Evolutionary conservation across 345 rosid genomes (phyloP), one percentile per base, ranked within the genome.

Genomic region (Pugionium cornutum): DNA sequence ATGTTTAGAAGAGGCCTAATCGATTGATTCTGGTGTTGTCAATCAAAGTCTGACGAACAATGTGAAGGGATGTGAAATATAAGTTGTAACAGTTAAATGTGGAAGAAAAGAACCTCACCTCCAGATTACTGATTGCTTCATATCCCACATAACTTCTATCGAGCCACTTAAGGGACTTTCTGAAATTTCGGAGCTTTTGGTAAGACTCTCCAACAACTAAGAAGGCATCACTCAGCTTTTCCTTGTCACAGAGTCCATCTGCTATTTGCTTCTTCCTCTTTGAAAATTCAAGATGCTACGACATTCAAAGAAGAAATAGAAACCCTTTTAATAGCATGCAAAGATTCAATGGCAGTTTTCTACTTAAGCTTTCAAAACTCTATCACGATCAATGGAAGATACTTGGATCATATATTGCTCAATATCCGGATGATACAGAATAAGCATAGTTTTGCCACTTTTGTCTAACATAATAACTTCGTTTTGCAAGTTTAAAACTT

Each of bases 201-300:
- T 94, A 90, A 35, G 99, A 90, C 70, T 94, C 92, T 54, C 99
- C 97, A 58, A 88, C 74, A 70, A 70, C 83, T 75, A 85, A 78
- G 80, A 51, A 87, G 27, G 99, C 80, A 78, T 94, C 97, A 69
- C 87, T 62, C 51, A 81, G 75, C 77, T 87, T 90, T 78, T 84
- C 96, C 80, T 85, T 90, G 83, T 94, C 97, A 36, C 83, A 78
- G 33, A 94, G 91, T 72, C 85, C 79, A 59, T 33, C 75, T 58
- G 96, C 76, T 47, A 90, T 69, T 70, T 75, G 79, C 85, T 88
- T 90, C 83, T 88, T 94, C 76, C 75, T 76, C 75, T 94, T 87
- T 35, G 95, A 85, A 79, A 71, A 90, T 67, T 81, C 86, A 65
- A 73, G 83, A 80, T 90, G 96, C 99, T 94, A 67, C 41, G 39